Base-by-base conservation (phyloP, 2,329 filamentous ascomycete species). In the Eutypa lata region DNA sequence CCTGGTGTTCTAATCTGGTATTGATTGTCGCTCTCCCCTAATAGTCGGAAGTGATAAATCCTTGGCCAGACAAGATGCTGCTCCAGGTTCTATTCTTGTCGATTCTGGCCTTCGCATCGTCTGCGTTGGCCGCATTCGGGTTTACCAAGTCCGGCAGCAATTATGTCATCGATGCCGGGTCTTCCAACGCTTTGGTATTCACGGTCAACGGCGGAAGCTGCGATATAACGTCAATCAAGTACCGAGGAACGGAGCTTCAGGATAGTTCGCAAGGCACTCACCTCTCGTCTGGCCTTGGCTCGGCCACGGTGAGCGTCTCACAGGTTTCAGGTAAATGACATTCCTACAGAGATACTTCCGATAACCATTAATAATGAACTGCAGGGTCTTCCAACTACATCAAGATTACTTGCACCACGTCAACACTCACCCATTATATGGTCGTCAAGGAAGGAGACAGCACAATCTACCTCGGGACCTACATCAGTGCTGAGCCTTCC, bases 151-250 rank as follows among this genome's bases (percentile, higher is more conserved):
- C 65, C 10, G 64, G 64, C 37, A 60, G 57, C 45, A 63, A 67
- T 21, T 76, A 75, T 61, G 65, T 72, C 13, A 66, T 76, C 48
- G 71, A 76, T 53, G 68, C 73, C 44, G 71, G 68, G 7, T 60
- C 69, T 51, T 52, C 62, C 68, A 80, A 82, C 56, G 53, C 77
- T 3, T 68, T 84, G 49, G 66, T 76, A 37, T 77, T 83, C 57
- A 76, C 75, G 3, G 75, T 84, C 48, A 76, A 71, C 57, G 71
- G 75, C 46, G 73, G 71, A 16, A 85, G 71, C 64, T 86, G 84
- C 58, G 84, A 87, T 59, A 83, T 88, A 65, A 85, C 77, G 14
- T 86, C 83, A 0, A 81, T 88, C 65, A 76, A 77, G 50, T 87
- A 77, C 63, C 78, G 80, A 22, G 79, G 81, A 54, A 74, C 75